phyloP scores from a whole-genome alignment of 1,284 basidiomycete genomes.

The Heterobasidion parviporum region DNA sequence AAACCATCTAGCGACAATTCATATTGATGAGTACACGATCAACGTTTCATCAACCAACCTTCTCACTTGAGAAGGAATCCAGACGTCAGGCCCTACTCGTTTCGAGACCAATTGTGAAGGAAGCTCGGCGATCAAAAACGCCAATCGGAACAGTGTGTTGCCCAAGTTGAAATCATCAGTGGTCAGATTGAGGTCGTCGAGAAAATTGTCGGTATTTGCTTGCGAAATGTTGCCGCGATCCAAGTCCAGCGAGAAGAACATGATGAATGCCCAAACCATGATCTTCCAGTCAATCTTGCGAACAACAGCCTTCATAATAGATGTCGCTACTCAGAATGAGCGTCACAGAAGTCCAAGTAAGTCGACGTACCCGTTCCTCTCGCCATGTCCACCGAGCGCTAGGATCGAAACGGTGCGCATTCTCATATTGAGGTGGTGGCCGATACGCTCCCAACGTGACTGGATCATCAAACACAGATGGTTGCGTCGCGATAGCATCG shows the following conservation, averaged over 20 bases:
- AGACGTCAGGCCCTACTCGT: slow-evolving; percentile 60
- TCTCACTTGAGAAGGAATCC: slow-evolving; percentile 60
- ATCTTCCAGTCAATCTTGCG: slow-evolving; percentile 58
- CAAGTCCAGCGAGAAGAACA: slow-evolving; percentile 52
- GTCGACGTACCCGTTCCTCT: slow-evolving; percentile 46
- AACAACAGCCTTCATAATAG: slow-evolving; percentile 31
- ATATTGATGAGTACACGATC: neutral
- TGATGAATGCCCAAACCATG: slow-evolving; percentile 56
- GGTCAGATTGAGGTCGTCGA: slow-evolving; percentile 50
- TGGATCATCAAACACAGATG: slow-evolving; percentile 39
- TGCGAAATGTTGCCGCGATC: slow-evolving; percentile 52
- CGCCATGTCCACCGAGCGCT: slow-evolving; percentile 61
- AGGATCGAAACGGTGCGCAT: slow-evolving; percentile 58
- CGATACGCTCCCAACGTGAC: slow-evolving; percentile 42
- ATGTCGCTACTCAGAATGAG: neutral
- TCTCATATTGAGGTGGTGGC: slow-evolving; percentile 54
- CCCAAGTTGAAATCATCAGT: slow-evolving; percentile 64
- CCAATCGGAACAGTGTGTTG: slow-evolving; percentile 39
- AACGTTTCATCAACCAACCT: neutral
- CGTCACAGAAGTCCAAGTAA: neutral
- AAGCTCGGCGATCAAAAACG: slow-evolving; percentile 56
- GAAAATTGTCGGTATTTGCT: slow-evolving; percentile 62
- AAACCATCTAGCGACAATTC: slow-evolving; percentile 29
- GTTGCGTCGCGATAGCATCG: slow-evolving; percentile 25
- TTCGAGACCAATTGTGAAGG: slow-evolving; percentile 70